These are phyloP conservation scores for Nasturtium officinale DNA, from an alignment of 345 rosid species.

Conservation along the genomic window DNA sequence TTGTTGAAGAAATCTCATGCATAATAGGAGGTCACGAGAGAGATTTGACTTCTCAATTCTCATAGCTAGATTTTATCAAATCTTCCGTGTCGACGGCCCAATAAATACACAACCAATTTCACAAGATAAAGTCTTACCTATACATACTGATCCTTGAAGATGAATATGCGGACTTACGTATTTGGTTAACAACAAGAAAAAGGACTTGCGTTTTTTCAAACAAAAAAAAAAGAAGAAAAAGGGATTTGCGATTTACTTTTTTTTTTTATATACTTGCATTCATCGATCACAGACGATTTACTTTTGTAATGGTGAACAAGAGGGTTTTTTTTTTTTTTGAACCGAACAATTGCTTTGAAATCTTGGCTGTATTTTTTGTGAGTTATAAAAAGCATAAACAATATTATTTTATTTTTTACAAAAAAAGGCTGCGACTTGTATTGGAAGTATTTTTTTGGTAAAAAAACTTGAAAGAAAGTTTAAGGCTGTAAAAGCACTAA, in stretches of 20 bases:
- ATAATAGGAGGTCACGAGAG: constrained; percentile 33
- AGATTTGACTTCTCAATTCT: constrained; percentile 30
- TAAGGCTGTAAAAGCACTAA: neutral
- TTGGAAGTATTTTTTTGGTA: neutral
- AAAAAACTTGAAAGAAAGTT: neutral
- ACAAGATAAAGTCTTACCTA: constrained; percentile 25
- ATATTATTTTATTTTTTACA: neutral
- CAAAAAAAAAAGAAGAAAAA: too few relatives aligned
- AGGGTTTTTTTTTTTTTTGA: neutral
- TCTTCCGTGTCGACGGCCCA: constrained; percentile 11
- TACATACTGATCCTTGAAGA: constrained; percentile 4
- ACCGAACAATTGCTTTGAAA: neutral
- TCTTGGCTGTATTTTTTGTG: neutral
- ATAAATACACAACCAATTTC: constrained; percentile 32
- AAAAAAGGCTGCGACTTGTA: neutral
- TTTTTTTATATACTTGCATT: too few relatives aligned
- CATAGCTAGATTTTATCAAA: constrained; percentile 31
- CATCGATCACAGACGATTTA: too few relatives aligned
- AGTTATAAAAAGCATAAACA: neutral
- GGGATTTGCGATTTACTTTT: neutral
- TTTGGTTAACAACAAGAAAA: too few relatives aligned
- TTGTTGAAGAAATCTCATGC: constrained; percentile 16
- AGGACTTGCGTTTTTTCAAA: too few relatives aligned
- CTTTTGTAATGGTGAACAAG: neutral
- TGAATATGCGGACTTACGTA: constrained; percentile 2